A percentile compares a stretch with the other conserved stretches of the same genome.
These are phyloP conservation scores for Diplodia sapinea DNA, from an alignment of 2,329 filamentous ascomycete genomes.

Conservation along the genomic window DNA sequence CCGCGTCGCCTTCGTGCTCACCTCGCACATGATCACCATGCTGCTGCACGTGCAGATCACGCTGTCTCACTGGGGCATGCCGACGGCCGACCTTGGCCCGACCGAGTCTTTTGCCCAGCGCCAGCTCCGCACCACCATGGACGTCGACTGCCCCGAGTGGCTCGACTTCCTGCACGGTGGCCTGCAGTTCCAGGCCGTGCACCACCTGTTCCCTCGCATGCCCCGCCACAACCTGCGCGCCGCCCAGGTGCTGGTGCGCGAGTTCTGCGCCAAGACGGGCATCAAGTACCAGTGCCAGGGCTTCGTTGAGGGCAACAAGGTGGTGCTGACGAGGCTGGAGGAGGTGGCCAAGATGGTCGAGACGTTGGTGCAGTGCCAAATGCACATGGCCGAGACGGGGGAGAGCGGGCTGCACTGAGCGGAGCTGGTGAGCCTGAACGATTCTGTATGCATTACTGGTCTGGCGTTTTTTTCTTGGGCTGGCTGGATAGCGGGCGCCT, in stretches of 20 bases:
- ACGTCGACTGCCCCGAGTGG: constrained; percentile 86
- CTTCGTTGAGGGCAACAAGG: constrained; percentile 81
- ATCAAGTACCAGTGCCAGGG: constrained; percentile 87
- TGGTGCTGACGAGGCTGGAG: constrained; percentile 76
- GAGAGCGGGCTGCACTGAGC: constrained; percentile 44
- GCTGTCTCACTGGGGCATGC: constrained; percentile 92
- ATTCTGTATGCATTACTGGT: neutral
- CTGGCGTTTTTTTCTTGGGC: neutral
- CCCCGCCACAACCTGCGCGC: constrained; percentile 82
- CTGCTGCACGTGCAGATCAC: constrained; percentile 90
- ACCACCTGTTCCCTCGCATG: constrained; percentile 83
- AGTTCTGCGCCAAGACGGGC: constrained; percentile 80
- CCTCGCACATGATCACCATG: constrained; percentile 81
- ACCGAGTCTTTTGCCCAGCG: constrained; percentile 87
- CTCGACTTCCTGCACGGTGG: constrained; percentile 89
- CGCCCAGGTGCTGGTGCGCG: constrained; percentile 75
- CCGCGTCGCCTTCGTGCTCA: constrained; percentile 75
- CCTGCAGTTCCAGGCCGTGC: constrained; percentile 86
- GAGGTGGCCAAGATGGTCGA: constrained; percentile 81
- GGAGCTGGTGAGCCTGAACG: neutral
- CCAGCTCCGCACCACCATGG: constrained; percentile 93
- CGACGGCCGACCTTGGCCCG: constrained; percentile 81
- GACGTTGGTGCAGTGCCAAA: constrained; percentile 52
- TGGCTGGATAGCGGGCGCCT: too few species aligned
- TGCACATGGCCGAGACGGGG: constrained; percentile 48